Evolutionary conservation across 1,284 basidiomycete genomes (phyloP), one percentile per base, ranked within the genome.

Genomic region (Grifola frondosa): DNA sequence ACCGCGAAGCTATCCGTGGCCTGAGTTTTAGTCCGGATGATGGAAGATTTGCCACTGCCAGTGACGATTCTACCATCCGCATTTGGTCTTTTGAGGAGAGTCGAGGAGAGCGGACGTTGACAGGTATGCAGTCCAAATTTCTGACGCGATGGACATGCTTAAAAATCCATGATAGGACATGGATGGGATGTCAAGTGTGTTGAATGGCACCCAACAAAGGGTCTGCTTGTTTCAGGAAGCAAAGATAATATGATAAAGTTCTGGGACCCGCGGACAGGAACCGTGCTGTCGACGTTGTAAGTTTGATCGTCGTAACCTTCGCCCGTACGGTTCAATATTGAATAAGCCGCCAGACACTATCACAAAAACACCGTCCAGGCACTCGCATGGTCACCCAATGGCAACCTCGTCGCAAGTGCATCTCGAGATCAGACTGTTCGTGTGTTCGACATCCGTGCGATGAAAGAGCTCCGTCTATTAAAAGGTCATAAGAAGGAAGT

Each of bases 161-260:
- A 20, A 31, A n/a, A 9, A 13, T 8, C 30, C 26, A 0, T 38
- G 15, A 42, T 26, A 83, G 92, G 94, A 8, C 96, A 99, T 60
- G 95, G 95, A 3, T 99, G 96, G 95, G 96, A 99, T 60, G 96
- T 98, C 21, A 91, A 96, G 62, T 97, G 94, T 57, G 91, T 98
- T 2, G 90, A 97, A 69, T 99, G 96, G 96, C 96, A 99, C 67
- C 91, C 93, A 4, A 92, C 86, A 3, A 97, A 98, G 66, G 95
- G 96, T 3, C 73, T 99, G 6, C 78, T 99, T 15, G 92, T 91
- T 3, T 93, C 90, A 1, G 96, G 97, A 20, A 91, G 89, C 60
- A 98, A 98, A 68, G 97, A 99, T 66, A 97, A 98, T 66, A 80
- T 94, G 54, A 93, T 99, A 67, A 99, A 98, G 61, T 98, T 99